Base-by-base conservation (phyloP, 305 asterid species). In the Nicotiana rustica region DNA sequence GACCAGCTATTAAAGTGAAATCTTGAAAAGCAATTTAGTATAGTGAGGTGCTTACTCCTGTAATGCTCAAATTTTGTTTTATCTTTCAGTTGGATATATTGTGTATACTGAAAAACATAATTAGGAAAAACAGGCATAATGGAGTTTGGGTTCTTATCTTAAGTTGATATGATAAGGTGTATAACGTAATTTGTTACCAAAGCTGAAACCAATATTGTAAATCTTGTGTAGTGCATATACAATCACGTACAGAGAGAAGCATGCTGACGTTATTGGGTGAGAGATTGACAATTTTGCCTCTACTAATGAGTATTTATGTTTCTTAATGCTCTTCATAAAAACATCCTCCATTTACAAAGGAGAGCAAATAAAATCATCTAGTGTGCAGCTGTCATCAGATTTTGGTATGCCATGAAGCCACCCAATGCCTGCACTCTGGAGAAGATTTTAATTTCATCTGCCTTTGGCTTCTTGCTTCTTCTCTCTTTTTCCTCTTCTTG, bases 141-240 rank as follows among this genome's bases (percentile, higher is more conserved):
- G 10, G 79, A 38, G 62, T 25, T 73, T 73, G 79, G 62, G 79
- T 21, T 73, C 79, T 73, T 73, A 73, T 73, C 41, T 49, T 49
- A 13, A 47, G 79, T 49, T 73, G 79, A 1, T 19, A 25, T 59
- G 64, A 36, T 49, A 49, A 75, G 44, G 79, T 75, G 79, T 49
- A 52, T 49, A 25, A 49, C 31, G 21, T 75, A 75, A 52, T 71
- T 64, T 75, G 10, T 49, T 49, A 25, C 47, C 64, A 75, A 49
- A 6, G 79, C 79, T 49, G 64, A 33, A 52, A 49, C 62, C 62
- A 25, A 73, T 49, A 73, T 49, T 73, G 25, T 73, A 71, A 21
- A 44, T 7, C 62, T 25, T 49, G 25, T 73, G 62, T 73, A 25
- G 9, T 73, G 61, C 62, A 25, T 52, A 25, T 14, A 25, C 41